phyloP scores from a whole-genome alignment of 139 green algal genomes.

The Ulvella scutata region DNA sequence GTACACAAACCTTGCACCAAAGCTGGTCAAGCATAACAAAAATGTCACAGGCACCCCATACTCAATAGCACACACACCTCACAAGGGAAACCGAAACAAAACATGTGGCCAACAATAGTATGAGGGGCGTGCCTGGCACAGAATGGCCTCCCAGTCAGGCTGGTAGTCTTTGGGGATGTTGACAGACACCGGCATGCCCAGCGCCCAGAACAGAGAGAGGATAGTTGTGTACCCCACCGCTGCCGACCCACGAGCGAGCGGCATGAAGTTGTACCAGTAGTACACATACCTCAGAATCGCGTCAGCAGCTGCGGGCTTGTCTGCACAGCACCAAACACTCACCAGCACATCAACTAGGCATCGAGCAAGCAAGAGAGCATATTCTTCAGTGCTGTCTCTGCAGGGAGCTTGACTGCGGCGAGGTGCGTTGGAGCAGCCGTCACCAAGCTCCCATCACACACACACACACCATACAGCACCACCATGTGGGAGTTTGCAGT shows the following conservation, averaged over 20 bases:
- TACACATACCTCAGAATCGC: slow-evolving; percentile 15
- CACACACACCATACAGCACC: no score
- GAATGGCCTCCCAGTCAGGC: slow-evolving; percentile 84
- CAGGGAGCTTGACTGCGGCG: no score
- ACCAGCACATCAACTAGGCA: no score
- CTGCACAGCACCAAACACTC: neutral
- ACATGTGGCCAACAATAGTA: no score
- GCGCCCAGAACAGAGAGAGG: slow-evolving; percentile 66
- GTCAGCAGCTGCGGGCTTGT: neutral
- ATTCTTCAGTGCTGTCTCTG: no score
- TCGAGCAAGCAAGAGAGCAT: no score
- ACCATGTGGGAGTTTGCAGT: no score
- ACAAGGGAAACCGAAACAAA: neutral
- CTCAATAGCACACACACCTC: neutral
- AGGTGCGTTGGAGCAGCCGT: no score
- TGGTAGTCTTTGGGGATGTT: slow-evolving; percentile 67
- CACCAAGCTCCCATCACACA: no score
- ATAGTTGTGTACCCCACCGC: slow-evolving; percentile 69
- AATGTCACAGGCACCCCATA: neutral
- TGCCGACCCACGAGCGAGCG: slow-evolving; percentile 72
- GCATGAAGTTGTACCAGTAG: slow-evolving; percentile 92
- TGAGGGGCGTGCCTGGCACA: no score
- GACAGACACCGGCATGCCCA: slow-evolving; percentile 50
- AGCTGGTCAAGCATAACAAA: neutral
- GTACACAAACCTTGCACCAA: neutral